phyloP scores from a whole-genome alignment of 352 stramenopile species.

The Globisporangium paroecandrum region DNA sequence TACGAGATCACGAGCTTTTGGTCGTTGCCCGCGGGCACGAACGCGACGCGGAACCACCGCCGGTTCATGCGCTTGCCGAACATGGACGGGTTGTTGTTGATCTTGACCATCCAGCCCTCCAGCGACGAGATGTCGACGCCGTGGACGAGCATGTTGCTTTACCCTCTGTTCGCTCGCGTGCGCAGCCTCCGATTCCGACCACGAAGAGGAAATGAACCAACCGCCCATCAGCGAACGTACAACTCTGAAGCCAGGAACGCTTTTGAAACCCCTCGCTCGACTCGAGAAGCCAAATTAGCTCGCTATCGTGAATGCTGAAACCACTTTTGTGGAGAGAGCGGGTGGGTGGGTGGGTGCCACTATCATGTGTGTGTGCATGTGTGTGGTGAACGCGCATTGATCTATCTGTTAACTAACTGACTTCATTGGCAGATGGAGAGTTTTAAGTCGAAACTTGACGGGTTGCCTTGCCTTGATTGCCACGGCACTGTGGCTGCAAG shows the following conservation, averaged over 20 bases:
- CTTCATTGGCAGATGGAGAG: too few relatives aligned
- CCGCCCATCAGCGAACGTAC: background rate
- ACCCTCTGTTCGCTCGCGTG: background rate
- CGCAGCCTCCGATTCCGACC: background rate
- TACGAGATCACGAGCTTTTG: slow-evolving; percentile 79
- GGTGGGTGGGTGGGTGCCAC: too few relatives aligned
- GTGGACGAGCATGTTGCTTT: slow-evolving; percentile 40
- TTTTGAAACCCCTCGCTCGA: background rate
- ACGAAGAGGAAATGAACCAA: background rate
- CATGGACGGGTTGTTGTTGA: slow-evolving; percentile 80
- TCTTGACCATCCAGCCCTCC: slow-evolving; percentile 85
- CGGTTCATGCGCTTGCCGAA: slow-evolving; percentile 76
- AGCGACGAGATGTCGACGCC: slow-evolving; percentile 81
- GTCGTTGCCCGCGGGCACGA: slow-evolving; percentile 38
- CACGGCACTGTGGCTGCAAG: too few relatives aligned
- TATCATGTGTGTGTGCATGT: too few relatives aligned
- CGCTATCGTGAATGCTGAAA: background rate
- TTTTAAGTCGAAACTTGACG: too few relatives aligned
- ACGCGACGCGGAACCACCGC: slow-evolving; percentile 75
- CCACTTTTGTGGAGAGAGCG: background rate
- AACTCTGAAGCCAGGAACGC: background rate
- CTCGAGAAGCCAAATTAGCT: background rate
- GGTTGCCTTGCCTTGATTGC: too few relatives aligned
- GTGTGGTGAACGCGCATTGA: too few relatives aligned
- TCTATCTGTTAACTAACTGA: too few relatives aligned